Conservation (phyloP, 306 rosid genomes). For the Sicyos baderoa region DNA sequence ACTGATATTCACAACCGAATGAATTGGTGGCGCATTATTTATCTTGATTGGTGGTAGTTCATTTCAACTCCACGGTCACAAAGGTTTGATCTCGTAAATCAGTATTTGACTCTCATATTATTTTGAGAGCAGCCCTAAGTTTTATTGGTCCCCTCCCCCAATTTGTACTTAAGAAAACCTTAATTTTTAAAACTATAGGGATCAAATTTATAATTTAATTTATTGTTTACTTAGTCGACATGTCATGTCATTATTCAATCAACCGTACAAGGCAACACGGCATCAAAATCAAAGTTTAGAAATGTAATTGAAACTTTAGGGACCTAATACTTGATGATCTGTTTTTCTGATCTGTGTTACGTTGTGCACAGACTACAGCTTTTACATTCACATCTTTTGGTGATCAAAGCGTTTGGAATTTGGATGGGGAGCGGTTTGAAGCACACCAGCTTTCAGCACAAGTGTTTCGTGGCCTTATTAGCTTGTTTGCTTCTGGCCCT, state of each 20-base stretch:
- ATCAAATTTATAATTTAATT: too few relatives aligned
- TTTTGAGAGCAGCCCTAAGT: too few relatives aligned
- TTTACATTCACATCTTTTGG: slow-evolving; percentile 73
- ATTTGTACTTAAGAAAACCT: too few relatives aligned
- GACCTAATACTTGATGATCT: neutral
- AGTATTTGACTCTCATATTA: too few relatives aligned
- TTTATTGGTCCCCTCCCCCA: too few relatives aligned
- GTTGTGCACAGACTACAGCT: slow-evolving; percentile 54
- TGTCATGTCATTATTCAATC: neutral
- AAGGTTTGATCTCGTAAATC: too few relatives aligned
- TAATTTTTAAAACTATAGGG: too few relatives aligned
- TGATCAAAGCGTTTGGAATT: slow-evolving; percentile 74
- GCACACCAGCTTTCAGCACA: slow-evolving; percentile 93
- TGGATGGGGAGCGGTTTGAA: slow-evolving; percentile 70
- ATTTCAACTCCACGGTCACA: too few relatives aligned
- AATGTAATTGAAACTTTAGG: neutral
- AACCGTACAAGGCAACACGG: neutral
- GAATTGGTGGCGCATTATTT: too few relatives aligned
- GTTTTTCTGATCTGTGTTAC: neutral
- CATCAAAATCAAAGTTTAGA: neutral
- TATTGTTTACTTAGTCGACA: neutral
- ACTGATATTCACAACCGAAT: too few relatives aligned
- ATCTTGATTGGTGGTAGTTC: too few relatives aligned
- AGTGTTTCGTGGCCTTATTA: slow-evolving; percentile 74
- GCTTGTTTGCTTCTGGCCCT: slow-evolving; percentile 82